Percentiles rank a stretch among this genome's conserved stretches.
These are phyloP conservation scores for Aspergillus carlsbadensis DNA, from an alignment of 495 filamentous ascomycete genomes.

Conservation along the genomic window DNA sequence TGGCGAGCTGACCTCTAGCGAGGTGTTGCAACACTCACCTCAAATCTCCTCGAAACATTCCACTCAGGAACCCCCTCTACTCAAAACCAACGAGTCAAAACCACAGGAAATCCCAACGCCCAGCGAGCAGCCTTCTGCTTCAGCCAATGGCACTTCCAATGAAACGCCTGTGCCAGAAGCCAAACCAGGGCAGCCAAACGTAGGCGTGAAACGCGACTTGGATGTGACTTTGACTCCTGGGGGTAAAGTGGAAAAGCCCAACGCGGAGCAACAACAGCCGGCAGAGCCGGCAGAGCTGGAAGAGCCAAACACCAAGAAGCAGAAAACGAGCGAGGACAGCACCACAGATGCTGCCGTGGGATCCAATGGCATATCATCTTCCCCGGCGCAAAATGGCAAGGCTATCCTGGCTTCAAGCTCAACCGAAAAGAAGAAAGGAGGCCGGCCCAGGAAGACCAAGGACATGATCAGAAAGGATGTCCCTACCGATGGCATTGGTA, in stretches of 20 bases:
- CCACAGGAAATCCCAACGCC: constrained; percentile 14
- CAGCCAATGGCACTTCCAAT: constrained; percentile 2
- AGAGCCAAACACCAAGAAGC: constrained; percentile 30
- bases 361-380: constrained; percentile 15
- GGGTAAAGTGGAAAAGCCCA: neutral
- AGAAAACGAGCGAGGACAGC: constrained; percentile 24
- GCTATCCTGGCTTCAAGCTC: constrained; percentile 12
- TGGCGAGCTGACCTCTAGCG: neutral
- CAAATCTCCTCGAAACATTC: no score
- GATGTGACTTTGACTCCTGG: constrained; percentile 16
- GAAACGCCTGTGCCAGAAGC: constrained; percentile 2
- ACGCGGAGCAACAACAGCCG: constrained; percentile 14
- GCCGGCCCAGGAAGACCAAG: constrained; percentile 37
- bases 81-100: constrained; percentile 14
- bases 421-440: constrained; percentile 31
- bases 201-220: constrained; percentile 35
- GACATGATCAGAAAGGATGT: constrained; percentile 31
- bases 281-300: constrained; percentile 16
- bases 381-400: neutral
- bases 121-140: neutral
- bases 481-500: constrained; percentile 37
- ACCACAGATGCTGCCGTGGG: constrained; percentile 4
- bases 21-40: constrained; percentile 8
- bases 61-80: neutral
- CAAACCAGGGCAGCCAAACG: constrained; percentile 14